phyloP scores from a whole-genome alignment of 805 yeast genomes.

The Kuraishia ogatae region DNA sequence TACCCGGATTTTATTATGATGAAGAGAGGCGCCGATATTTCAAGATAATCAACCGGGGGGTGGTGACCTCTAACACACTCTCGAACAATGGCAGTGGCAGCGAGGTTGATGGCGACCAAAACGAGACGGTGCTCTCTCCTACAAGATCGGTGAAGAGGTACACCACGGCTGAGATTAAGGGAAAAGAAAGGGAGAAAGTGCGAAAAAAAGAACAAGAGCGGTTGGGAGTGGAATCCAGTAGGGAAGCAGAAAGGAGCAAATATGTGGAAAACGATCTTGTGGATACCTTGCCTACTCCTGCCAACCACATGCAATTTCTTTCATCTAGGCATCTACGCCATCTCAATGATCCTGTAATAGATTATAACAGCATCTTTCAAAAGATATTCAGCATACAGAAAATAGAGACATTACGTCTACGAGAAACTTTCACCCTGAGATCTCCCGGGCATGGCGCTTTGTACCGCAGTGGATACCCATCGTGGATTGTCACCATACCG shows the following conservation, averaged over 20 bases:
- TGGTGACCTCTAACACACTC: background rate
- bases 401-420: background rate
- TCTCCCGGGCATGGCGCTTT: background rate
- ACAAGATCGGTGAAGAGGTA: background rate
- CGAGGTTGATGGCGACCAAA: background rate
- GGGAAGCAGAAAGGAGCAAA: background rate
- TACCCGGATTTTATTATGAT: slow-evolving; percentile 13
- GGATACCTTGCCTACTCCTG: background rate
- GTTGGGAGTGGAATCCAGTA: background rate
- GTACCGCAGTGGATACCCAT: background rate
- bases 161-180: background rate
- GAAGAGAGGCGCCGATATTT: slow-evolving; percentile 12
- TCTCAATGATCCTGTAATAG: background rate
- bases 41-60: slow-evolving; percentile 4
- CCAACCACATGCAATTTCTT: background rate
- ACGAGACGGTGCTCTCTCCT: background rate
- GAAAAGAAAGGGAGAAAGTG: background rate
- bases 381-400: background rate
- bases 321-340: background rate
- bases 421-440: background rate
- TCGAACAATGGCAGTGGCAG: background rate
- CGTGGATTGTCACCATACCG: background rate
- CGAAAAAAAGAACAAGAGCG: background rate
- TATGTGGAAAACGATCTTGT: background rate
- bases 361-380: background rate